phyloP scores from a whole-genome alignment of 192 early-diverging fungal genomes.

The Radiomyces spectabilis region DNA sequence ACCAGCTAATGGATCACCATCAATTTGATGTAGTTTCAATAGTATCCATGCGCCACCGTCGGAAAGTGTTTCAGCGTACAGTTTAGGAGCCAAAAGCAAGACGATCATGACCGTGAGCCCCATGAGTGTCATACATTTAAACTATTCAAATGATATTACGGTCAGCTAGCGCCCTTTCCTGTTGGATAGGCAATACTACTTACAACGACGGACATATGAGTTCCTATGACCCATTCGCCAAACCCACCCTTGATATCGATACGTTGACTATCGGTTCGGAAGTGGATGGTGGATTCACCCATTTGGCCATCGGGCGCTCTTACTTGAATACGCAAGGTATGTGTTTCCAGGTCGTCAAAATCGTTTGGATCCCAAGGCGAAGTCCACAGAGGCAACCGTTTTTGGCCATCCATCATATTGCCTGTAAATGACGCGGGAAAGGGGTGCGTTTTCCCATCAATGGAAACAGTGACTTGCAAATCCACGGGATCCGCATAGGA shows the following conservation, averaged over 20 bases:
- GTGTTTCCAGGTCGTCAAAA: conserved; percentile 61
- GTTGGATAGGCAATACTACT: conserved; percentile 4
- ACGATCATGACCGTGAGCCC: neutral
- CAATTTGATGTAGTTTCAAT: conserved; percentile 3
- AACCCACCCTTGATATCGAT: conserved; percentile 55
- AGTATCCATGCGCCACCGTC: conserved; percentile 1
- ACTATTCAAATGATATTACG: neutral
- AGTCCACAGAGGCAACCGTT: conserved; percentile 74
- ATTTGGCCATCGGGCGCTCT: conserved; percentile 45
- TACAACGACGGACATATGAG: conserved; percentile 49
- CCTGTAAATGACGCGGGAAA: conserved; percentile 30
- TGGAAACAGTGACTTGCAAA: conserved; percentile 33
- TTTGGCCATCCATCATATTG: conserved; percentile 25
- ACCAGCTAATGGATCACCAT: neutral
- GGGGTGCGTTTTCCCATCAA: conserved; percentile 44
- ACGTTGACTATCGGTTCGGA: conserved; percentile 58
- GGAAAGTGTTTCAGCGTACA: neutral
- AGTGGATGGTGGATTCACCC: conserved; percentile 41
- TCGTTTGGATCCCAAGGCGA: conserved; percentile 59
- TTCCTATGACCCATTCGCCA: conserved; percentile 67
- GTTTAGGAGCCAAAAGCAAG: conserved; percentile 1
- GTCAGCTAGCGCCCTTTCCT: neutral
- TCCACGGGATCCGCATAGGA: conserved; percentile 25
- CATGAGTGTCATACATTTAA: neutral
- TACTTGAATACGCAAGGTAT: conserved; percentile 55